Evolutionary conservation across 768 basidiomycete genomes (phyloP), one percentile per base, ranked within the genome.

Genomic region (Gymnopilus junonius): DNA sequence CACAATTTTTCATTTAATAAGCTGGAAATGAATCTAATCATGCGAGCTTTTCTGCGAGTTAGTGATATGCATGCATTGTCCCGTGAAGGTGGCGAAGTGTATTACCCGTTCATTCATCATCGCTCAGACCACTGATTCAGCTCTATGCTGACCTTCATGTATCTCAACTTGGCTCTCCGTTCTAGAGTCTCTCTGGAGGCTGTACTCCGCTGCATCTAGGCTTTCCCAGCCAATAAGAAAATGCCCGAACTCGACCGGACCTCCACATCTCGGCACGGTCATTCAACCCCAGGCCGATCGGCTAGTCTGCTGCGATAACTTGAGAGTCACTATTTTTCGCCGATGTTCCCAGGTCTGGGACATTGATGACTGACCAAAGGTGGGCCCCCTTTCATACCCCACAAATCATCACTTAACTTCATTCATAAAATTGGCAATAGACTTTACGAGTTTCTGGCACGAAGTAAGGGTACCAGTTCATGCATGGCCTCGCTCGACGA

Each of bases 211-310:
- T 23, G 45, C 23, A 25, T 51, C 48, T 51, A 29, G 48, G 31
- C 7, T 6, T 32, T 31, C 48, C 10, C 29, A 17, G 27, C 7
- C 23, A 2, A n/a, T 20, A 20, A 11, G 14, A 39, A 21, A 15
- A 37, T 37, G 37, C 40, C 54, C 54, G 54, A 37, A 29, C 37
- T 17, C n/a, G 37, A 55, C 54, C 54, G 54, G 39, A 55, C 21
- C 10, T 25, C 54, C 54, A 29, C 23, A 23, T 23, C 10, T 55
- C 54, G 54, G 54, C 37, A 40, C 54, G 54, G 37, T 39, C 37
- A 55, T 27, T 14, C 39, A 55, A 37, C 35, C 54, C 54, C 54
- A 55, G 37, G 35, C 54, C 48, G 32, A 8, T 55, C 54, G 54
- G 54, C 54, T 27, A 39, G 15, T 11, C 54, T 20, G 21, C 12